Evolutionary conservation across 306 rosid genomes (phyloP).

Genomic region (Lupinus albus): DNA sequence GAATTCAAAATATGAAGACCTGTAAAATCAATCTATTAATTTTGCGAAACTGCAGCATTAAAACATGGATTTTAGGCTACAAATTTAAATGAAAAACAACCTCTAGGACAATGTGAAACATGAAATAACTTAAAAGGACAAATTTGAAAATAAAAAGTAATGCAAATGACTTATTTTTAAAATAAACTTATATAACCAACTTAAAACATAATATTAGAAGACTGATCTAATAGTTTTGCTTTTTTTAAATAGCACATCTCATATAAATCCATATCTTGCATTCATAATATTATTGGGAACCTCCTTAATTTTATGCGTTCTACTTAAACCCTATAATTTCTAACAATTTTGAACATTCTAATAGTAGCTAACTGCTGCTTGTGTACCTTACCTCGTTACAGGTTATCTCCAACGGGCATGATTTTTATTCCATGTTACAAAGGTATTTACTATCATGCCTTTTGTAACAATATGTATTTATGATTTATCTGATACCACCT

Average conservation of each 20-base stretch:
- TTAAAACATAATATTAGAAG: too few species aligned
- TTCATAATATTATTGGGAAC: conserved; percentile 5
- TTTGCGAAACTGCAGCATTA: too few species aligned
- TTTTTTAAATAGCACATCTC: neutral
- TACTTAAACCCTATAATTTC: conserved; percentile 14
- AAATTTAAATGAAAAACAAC: too few species aligned
- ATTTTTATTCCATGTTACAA: conserved; percentile 94
- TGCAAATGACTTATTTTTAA: too few species aligned
- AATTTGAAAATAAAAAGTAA: too few species aligned
- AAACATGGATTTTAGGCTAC: too few species aligned
- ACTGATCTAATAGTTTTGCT: too few species aligned
- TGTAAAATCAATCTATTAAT: too few species aligned
- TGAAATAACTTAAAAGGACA: too few species aligned
- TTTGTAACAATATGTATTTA: neutral
- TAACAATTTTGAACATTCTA: conserved; percentile 21
- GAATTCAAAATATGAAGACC: too few species aligned
- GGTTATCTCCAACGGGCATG: conserved; percentile 95
- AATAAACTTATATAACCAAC: too few species aligned
- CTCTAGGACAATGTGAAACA: too few species aligned
- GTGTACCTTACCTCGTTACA: conserved; percentile 45
- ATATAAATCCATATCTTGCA: neutral
- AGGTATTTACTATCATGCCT: conserved; percentile 51
- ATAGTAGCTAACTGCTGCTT: conserved; percentile 37
- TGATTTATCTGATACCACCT: conserved; percentile 6
- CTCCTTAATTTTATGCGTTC: conserved; percentile 1